Evolutionary conservation across 2,329 filamentous ascomycete genomes (phyloP), one percentile per base, ranked within the genome.

Genomic region (Aureobasidium lini): DNA sequence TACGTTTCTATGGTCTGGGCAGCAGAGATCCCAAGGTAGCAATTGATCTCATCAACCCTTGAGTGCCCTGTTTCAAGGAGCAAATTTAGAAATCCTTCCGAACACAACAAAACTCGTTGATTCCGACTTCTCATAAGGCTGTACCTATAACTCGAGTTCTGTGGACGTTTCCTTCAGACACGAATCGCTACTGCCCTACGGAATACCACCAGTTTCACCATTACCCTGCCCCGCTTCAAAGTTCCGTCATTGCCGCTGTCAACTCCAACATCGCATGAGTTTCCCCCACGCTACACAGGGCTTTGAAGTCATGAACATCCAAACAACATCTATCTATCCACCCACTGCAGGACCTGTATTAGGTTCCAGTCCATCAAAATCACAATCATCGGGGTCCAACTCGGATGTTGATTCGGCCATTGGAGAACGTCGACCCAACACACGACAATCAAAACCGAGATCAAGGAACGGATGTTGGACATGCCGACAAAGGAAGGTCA

Each of bases 401-500:
- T 58, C 54, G 7, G 54, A 58, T 31, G 44, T 36, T 13, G 54
- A 58, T 29, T 58, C 54, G n/a, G 54, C 54, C 7, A 48, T 58
- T 4, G 54, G 54, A 11, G 54, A 58, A 43, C 54, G 54, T 15
- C 42, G 43, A 32, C 54, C 34, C 16, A n/a, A 18, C 15, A 46
- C 53, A 36, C 43, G 54, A 23, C 54, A 58, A 36, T 58, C 54
- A 9, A 58, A 58, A 23, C 54, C 54, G 2, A 34, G 57, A 10
- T 60, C 57, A 23, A 39, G 48, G n/a, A 47, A 37, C 15, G 57
- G 57, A 52, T 60, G 57, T 34, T 47, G 47, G 47, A 60, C 47
- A 29, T 60, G 57, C 34, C 57, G 57, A 8, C 48, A 54, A 37
- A 54, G 40, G 37, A 53, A 46, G 23, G 79, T 82, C 23, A 83